A percentile compares a stretch with the other conserved stretches of the same genome.
phyloP scores from a whole-genome alignment of 2,329 filamentous ascomycete genomes.

The Rhexocercosporidium sp. region DNA sequence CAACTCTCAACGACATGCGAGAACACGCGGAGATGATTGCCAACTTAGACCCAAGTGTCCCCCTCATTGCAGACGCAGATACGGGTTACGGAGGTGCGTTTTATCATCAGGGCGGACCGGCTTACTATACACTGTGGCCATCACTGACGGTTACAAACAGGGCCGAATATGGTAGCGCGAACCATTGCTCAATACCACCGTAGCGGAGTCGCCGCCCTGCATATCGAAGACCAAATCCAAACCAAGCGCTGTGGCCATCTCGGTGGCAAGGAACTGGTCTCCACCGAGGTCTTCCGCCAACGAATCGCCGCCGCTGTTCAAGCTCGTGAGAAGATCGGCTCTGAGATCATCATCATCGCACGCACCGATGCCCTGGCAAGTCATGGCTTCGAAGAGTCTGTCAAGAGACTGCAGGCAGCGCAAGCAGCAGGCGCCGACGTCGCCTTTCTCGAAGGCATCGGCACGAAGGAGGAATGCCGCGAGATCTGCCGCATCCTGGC shows the following conservation, averaged over 20 bases:
- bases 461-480: conserved; percentile 53
- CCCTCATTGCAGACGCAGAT: conserved; percentile 58
- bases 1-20: conserved; percentile 56
- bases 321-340: conserved; percentile 53
- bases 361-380: conserved; percentile 65
- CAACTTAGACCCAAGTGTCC: conserved; percentile 53
- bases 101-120: conserved; percentile 22
- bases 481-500: conserved; percentile 53
- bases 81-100: conserved; percentile 46
- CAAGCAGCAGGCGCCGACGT: conserved; percentile 62
- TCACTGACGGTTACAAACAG: neutral
- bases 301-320: conserved; percentile 60
- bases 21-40: conserved; percentile 59
- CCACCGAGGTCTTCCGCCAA: conserved; percentile 41
- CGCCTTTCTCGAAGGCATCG: conserved; percentile 64
- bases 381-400: conserved; percentile 60
- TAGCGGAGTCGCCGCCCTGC: conserved; percentile 61
- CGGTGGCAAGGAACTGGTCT: conserved; percentile 62
- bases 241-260: conserved; percentile 72
- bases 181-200: conserved; percentile 57
- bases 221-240: conserved; percentile 67
- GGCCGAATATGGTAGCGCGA: conserved; percentile 52
- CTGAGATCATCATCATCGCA: conserved; percentile 69
- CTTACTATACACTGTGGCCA: conserved; percentile 31
- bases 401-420: conserved; percentile 55